Conservation (phyloP, 1,139 yeast genomes). For the Maudiozyma humilis region DNA sequence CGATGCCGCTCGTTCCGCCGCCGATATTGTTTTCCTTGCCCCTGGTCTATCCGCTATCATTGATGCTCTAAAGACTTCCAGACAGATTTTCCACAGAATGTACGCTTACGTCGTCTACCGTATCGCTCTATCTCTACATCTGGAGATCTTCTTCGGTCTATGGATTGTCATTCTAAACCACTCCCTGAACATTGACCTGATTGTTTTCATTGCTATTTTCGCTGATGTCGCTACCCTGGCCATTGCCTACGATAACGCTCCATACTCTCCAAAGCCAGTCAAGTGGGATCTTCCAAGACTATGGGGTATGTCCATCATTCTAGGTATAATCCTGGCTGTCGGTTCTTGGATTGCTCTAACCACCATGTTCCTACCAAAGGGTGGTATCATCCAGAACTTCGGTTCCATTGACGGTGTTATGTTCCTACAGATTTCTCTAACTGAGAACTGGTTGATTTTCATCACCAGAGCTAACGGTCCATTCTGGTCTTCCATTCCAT, state of each 20-base stretch:
- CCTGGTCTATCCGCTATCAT: conserved; percentile 93
- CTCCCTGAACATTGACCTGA: conserved; percentile 74
- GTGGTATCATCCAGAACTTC: conserved; percentile 91
- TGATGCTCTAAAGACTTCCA: conserved; percentile 87
- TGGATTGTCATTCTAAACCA: conserved; percentile 89
- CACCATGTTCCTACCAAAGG: conserved; percentile 76
- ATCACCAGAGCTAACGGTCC: conserved; percentile 93
- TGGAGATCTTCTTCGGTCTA: conserved; percentile 85
- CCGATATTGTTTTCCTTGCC: conserved; percentile 92
- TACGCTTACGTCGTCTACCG: conserved; percentile 94
- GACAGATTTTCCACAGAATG: conserved; percentile 98
- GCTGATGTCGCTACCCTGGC: conserved; percentile 95
- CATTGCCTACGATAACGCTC: conserved; percentile 96
- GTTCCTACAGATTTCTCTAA: conserved; percentile 84
- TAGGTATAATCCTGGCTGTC: conserved; percentile 74
- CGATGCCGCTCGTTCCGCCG: conserved; percentile 94
- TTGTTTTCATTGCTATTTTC: conserved; percentile 89
- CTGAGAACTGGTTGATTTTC: conserved; percentile 95
- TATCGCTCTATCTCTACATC: conserved; percentile 86
- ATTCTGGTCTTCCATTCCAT: conserved; percentile 87
- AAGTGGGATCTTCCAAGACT: conserved; percentile 98
- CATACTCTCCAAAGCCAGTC: conserved; percentile 92
- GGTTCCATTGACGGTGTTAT: conserved; percentile 88
- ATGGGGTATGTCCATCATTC: conserved; percentile 89
- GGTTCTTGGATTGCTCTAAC: conserved; percentile 92